Conservation (phyloP, 2,329 filamentous ascomycete species). For the Catunica adiposa region DNA sequence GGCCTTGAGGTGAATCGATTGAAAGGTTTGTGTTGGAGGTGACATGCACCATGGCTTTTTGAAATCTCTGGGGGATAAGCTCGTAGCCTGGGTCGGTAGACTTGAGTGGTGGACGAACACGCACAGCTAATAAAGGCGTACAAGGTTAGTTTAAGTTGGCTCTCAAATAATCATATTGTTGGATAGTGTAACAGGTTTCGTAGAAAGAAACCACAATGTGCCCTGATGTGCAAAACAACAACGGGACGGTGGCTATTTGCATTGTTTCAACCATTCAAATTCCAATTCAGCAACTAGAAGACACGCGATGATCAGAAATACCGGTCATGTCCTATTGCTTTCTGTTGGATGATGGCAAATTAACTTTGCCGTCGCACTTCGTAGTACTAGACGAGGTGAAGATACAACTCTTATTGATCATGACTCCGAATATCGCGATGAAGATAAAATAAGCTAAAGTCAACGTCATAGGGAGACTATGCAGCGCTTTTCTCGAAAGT, state of each 20-base stretch:
- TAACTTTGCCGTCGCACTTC: neutral
- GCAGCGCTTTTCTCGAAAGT: no score
- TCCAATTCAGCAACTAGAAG: neutral
- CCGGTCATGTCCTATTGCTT: neutral
- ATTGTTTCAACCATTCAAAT: neutral
- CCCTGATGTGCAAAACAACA: neutral
- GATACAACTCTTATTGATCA: no score
- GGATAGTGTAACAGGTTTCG: neutral
- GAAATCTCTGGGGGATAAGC: constrained; percentile 88
- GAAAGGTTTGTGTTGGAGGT: constrained; percentile 69
- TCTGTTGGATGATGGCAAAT: neutral
- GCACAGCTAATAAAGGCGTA: constrained; percentile 47
- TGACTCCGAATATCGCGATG: no score
- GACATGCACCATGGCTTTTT: constrained; percentile 80
- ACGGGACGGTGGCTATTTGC: neutral
- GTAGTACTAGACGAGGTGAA: no score
- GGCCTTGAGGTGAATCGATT: constrained; percentile 81
- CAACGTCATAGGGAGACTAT: no score
- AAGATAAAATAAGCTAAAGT: no score
- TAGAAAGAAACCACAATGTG: neutral
- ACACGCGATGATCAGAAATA: neutral
- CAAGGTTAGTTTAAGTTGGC: constrained; percentile 2
- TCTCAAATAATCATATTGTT: neutral
- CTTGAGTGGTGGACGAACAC: constrained; percentile 73
- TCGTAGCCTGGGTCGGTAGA: constrained; percentile 82